A percentile compares a stretch with the other conserved stretches of the same genome.
These are phyloP conservation scores for Daldinia vernicosa DNA, from an alignment of 495 filamentous ascomycete genomes.

Conservation along the genomic window DNA sequence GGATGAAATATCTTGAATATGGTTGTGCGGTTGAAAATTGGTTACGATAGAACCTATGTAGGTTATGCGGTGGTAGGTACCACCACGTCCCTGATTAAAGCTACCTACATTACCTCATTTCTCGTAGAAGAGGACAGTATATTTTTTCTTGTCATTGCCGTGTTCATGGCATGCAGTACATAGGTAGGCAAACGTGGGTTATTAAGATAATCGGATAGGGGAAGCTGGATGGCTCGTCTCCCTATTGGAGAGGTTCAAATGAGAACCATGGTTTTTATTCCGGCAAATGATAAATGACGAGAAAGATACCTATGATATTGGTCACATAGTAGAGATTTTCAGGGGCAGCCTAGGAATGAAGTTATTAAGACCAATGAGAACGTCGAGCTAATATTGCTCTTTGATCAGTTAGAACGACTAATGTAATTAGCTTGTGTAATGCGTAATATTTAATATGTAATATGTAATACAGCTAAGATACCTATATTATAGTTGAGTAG, in stretches of 20 bases:
- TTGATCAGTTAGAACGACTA: too few species aligned
- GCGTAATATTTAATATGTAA: too few species aligned
- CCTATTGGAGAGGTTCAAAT: constrained; percentile 34
- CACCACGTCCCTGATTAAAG: background rate
- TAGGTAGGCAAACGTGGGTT: constrained; percentile 14
- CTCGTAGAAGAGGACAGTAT: background rate
- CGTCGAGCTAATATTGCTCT: background rate
- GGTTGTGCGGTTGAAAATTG: background rate
- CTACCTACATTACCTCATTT: background rate
- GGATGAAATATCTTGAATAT: background rate
- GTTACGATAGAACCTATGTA: background rate
- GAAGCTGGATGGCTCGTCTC: constrained; percentile 23
- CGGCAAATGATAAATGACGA: constrained; percentile 9
- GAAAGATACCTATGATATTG: constrained; percentile 3
- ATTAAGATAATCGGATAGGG: constrained; percentile 29
- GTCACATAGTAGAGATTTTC: constrained; percentile 25
- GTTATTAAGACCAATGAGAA: background rate
- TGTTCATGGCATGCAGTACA: background rate
- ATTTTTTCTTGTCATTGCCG: constrained; percentile 5
- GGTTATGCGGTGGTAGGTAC: background rate
- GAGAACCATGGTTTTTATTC: constrained; percentile 28
- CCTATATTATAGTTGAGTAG: background rate
- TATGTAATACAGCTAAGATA: background rate
- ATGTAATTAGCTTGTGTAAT: background rate
- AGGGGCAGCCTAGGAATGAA: constrained; percentile 11